These are phyloP conservation scores for Colletotrichum cuscutae DNA, from an alignment of 2,329 filamentous ascomycete genomes.

Conservation along the genomic window DNA sequence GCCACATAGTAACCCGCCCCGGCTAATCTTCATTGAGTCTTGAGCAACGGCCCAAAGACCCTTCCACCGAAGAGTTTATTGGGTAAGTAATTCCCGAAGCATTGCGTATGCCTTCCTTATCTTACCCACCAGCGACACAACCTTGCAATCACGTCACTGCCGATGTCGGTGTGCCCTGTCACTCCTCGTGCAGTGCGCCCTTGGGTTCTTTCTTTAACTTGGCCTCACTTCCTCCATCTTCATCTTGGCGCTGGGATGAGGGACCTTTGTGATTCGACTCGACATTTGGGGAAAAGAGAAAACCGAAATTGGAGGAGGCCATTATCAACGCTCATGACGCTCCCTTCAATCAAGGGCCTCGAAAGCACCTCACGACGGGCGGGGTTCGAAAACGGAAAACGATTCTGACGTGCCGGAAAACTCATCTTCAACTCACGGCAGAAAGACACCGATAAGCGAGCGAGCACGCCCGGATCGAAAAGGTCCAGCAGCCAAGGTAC, in stretches of 20 bases:
- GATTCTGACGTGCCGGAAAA: neutral
- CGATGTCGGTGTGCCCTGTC: constrained; percentile 27
- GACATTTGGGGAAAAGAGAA: neutral
- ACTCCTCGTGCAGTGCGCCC: neutral
- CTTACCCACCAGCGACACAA: constrained; percentile 27
- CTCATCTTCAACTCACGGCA: neutral
- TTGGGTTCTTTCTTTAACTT: neutral
- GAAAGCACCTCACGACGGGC: neutral
- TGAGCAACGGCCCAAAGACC: neutral
- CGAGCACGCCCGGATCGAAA: neutral
- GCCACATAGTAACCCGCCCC: neutral
- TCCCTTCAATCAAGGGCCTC: neutral
- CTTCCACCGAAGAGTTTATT: constrained; percentile 2
- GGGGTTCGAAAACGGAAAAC: neutral
- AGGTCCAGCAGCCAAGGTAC: neutral
- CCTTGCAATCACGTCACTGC: constrained; percentile 34
- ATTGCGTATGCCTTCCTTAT: constrained; percentile 25
- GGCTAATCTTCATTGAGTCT: neutral
- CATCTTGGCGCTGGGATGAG: neutral
- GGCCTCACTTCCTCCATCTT: neutral
- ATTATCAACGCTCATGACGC: neutral
- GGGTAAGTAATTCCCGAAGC: constrained; percentile 15
- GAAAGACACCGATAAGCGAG: neutral
- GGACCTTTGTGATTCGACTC: neutral
- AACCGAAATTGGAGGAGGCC: neutral